Percentiles rank a stretch among this genome's conserved stretches.
Conservation (phyloP, 305 asterid species). For the Fraxinus albicans region DNA sequence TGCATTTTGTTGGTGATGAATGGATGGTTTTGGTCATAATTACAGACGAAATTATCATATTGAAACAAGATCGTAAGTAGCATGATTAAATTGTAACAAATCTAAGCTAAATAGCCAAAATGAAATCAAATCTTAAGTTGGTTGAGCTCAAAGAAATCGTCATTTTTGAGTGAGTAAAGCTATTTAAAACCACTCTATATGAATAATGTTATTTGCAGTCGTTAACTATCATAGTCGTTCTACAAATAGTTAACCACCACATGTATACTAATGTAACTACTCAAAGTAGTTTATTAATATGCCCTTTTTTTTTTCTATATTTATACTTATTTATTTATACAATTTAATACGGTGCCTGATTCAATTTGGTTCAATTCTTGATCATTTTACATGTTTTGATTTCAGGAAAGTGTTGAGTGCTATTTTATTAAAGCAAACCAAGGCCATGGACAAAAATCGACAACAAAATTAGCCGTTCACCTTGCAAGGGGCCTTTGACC, state of each 20-base stretch:
- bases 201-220: too few species aligned
- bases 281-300: too few species aligned
- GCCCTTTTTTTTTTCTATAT: too few species aligned
- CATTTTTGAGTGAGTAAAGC: neutral
- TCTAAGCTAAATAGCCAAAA: neutral
- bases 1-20: neutral
- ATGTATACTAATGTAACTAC: too few species aligned
- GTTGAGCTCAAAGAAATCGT: neutral
- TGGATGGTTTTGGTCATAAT: neutral
- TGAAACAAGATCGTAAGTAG: neutral
- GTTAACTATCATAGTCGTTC: too few species aligned
- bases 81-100: neutral
- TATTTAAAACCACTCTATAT: too few species aligned
- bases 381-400: neutral
- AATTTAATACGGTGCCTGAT: neutral
- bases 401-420: neutral
- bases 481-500: neutral
- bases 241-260: too few species aligned
- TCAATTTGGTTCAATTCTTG: neutral
- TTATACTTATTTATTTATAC: too few species aligned
- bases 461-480: neutral
- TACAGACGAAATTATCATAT: too few species aligned
- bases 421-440: neutral
- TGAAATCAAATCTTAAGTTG: neutral
- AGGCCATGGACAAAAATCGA: neutral